Evolutionary conservation across 495 filamentous ascomycete genomes (phyloP), one percentile per base, ranked within the genome.

Genomic region (Evernia prunastri): DNA sequence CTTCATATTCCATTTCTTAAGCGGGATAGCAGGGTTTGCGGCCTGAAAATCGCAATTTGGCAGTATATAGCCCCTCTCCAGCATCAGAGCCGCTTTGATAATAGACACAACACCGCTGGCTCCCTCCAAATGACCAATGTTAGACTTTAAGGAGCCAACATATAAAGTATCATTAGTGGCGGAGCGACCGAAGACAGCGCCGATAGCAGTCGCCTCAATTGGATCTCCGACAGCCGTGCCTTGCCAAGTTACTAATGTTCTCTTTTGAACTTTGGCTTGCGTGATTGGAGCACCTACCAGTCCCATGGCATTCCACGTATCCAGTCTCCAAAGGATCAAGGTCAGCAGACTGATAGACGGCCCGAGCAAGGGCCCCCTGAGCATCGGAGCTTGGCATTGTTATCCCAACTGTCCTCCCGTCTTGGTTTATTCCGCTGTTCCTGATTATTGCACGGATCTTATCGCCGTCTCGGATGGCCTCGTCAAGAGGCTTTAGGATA

Each of bases 321-420:
- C 66, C 68, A 45, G 81, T 84, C 4, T 72, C 74, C 40, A 76
- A 75, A 45, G 75, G 70, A 42, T 67, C 66, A 13, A 81, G 71
- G 20, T 71, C 76, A 11, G 75, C 75, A 25, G 76, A 70, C 37
- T 66, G 63, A 68, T 88, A 88, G 0, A 77, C 78, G n/a, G 76
- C 70, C 8, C 74, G 72, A 53, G 87, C 85, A 7, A 86, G 51
- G 43, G 72, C 67, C 67, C 75, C 80, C 74, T 88, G 85, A 7
- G 83, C 81, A 0, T 76, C 75, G 1, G 71, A 76, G 23, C 75
- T 84, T 1, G 84, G 85, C 73, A 81, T 73, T 6, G 81, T 84
- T 39, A 87, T 83, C 43, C 82, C 82, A 8, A 78, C 74, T 11
- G 71, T 73, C 10, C 61, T 49, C 2, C 73, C 71, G 60, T 76